A percentile compares a stretch with the other conserved stretches of the same genome.
Conservation (phyloP, 1,284 basidiomycete genomes). For the Coriolopsis trogii region DNA sequence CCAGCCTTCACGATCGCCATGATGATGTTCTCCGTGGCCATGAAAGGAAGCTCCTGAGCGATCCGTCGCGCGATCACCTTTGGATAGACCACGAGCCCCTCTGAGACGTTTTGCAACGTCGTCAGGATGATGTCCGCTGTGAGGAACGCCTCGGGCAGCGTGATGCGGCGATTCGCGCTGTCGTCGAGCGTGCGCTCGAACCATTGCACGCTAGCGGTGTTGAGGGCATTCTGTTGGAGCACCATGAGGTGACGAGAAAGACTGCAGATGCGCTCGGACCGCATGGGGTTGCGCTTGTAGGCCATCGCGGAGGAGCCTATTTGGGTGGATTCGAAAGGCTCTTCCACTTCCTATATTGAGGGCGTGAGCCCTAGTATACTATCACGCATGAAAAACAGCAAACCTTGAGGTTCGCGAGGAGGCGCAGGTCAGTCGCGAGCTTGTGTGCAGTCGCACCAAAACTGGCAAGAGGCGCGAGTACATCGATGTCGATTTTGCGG, state of each 20-base stretch:
- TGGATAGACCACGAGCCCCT: constrained; percentile 98
- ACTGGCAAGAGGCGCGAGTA: constrained; percentile 86
- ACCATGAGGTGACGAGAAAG: constrained; percentile 93
- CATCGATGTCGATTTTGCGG: constrained; percentile 96
- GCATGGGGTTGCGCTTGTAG: constrained; percentile 99
- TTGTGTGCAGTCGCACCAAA: constrained; percentile 97
- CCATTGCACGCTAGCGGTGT: constrained; percentile 94
- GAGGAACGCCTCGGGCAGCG: constrained; percentile 96
- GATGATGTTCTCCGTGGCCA: constrained; percentile 99
- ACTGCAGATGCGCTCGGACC: constrained; percentile 96
- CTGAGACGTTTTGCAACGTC: constrained; percentile 95
- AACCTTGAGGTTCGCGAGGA: constrained; percentile 93
- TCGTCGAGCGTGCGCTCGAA: constrained; percentile 97
- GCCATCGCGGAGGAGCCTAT: constrained; percentile 99
- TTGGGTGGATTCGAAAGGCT: constrained; percentile 98
- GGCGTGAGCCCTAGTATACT: neutral
- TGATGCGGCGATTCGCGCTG: constrained; percentile 95
- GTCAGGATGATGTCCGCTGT: constrained; percentile 97
- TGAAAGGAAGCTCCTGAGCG: constrained; percentile 96
- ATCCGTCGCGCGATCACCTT: constrained; percentile 93
- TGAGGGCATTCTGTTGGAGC: constrained; percentile 90
- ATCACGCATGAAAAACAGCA: neutral
- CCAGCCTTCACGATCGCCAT: constrained; percentile 98
- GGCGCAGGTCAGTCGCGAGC: constrained; percentile 93
- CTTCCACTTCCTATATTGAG: constrained; percentile 87